Base-by-base conservation (phyloP, 2,329 filamentous ascomycete species). In the Ciborinia camelliae region DNA sequence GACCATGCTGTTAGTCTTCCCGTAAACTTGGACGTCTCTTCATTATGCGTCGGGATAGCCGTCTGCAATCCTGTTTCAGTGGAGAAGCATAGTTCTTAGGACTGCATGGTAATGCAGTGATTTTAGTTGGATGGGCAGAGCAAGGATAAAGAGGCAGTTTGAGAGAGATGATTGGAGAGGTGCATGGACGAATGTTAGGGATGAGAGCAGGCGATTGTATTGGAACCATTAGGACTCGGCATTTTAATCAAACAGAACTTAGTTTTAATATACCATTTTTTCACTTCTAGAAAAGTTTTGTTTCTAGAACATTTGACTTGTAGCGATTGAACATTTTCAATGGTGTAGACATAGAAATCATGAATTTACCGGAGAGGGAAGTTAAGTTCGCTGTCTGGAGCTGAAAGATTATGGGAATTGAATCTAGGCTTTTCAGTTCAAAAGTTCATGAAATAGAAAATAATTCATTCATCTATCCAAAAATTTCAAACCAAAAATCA, bases 41-140 rank as follows among this genome's bases (percentile, higher is more conserved):
- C 23, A 18, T 2, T 4, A 4, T 57, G 53, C 20, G 23, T 57
- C 1, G 53, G 53, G 14, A 30, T 57, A 14, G 53, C 53, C 12
- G 53, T 43, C 37, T 57, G 53, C 53, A 57, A 57, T 12, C 53
- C 53, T 1, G 23, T 39, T 57, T 28, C 53, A 28, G 53, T 39
- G 1, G 18, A 18, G 9, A 41, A 53, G 28, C 18, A 14, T 5
- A 57, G 30, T 28, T 10, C 15, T 28, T 57, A 57, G 35, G n/a
- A 32, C 23, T 9, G 10, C 10, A 37, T 18, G 32, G 20, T 9
- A 15, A 37, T 37, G 2, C 12, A 51, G 18, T 51, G 26, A 30
- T 30, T 9, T 14, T 10, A 15, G 12, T 32, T 51, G 10, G 26
- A 4, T 5, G 48, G 0, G 1, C 3, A 26, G 15, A 23, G 20